These are phyloP conservation scores for Irpex sp. DNA, from an alignment of 1,284 basidiomycete species.

Conservation along the genomic window DNA sequence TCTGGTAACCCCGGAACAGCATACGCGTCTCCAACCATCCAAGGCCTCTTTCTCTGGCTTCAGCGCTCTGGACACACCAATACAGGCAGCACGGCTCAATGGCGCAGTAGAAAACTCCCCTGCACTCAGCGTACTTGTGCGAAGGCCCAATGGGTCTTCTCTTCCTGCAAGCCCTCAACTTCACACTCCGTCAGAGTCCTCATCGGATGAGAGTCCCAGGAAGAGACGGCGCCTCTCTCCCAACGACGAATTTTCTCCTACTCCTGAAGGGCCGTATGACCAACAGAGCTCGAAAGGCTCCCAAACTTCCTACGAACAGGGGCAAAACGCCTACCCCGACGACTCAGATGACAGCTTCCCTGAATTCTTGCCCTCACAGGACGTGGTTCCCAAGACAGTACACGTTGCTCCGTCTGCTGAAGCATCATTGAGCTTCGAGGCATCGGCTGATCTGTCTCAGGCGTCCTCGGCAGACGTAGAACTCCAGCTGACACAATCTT, in stretches of 20 bases:
- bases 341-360: not conserved
- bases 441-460: not conserved
- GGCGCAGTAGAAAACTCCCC: not conserved
- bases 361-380: not conserved
- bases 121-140: not conserved
- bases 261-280: not conserved
- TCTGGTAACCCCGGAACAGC: not conserved
- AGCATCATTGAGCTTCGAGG: not conserved
- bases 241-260: not conserved
- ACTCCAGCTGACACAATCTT: not conserved
- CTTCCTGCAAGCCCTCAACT: not conserved
- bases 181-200: not conserved
- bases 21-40: not conserved
- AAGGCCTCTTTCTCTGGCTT: not conserved
- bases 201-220: not conserved
- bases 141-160: not conserved
- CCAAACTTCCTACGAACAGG: not conserved
- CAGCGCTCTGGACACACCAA: not conserved
- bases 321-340: not conserved
- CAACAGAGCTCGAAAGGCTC: not conserved
- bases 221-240: not conserved
- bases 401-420: not conserved
- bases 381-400: not conserved
- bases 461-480: not conserved
- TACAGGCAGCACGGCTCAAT: not conserved